phyloP scores from a whole-genome alignment of 352 stramenopile genomes.

The Phytophthora cactorum region DNA sequence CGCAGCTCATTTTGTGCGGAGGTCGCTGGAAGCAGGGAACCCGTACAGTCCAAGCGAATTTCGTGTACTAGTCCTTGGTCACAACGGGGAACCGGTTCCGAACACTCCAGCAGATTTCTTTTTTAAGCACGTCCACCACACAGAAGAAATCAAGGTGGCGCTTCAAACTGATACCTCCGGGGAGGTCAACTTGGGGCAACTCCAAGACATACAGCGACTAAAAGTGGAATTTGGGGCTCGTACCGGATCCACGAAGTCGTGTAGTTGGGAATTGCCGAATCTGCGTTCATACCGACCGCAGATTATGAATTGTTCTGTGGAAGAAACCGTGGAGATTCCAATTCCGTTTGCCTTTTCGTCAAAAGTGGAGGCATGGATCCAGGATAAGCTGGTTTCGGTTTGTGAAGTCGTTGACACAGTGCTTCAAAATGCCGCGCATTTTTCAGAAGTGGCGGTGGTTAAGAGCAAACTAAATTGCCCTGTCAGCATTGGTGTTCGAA shows the following conservation, averaged over 20 bases:
- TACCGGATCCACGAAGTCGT: slow-evolving; percentile 13
- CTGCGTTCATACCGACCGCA: slow-evolving; percentile 36
- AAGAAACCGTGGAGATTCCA: slow-evolving; percentile 42
- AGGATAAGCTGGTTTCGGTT: slow-evolving; percentile 26
- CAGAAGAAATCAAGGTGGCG: slow-evolving; percentile 9
- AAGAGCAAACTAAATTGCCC: slow-evolving; percentile 26
- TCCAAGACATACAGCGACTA: slow-evolving; percentile 31
- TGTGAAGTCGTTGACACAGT: slow-evolving; percentile 40
- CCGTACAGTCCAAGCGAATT: slow-evolving; percentile 37
- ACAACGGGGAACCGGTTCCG: slow-evolving; percentile 56
- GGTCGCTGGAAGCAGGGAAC: slow-evolving; percentile 13
- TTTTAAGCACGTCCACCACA: slow-evolving; percentile 40
- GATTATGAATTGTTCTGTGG: slow-evolving; percentile 39
- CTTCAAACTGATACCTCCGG: slow-evolving; percentile 43
- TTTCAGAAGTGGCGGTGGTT: slow-evolving; percentile 19
- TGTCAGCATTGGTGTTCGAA: slow-evolving; percentile 31
- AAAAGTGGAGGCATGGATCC: slow-evolving; percentile 41
- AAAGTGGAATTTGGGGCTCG: slow-evolving; percentile 16
- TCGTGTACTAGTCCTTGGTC: slow-evolving; percentile 44
- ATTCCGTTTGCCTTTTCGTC: slow-evolving; percentile 39
- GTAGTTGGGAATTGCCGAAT: slow-evolving; percentile 58
- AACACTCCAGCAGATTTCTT: slow-evolving; percentile 29
- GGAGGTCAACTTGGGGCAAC: slow-evolving; percentile 47
- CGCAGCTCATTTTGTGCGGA: slow-evolving; percentile 48
- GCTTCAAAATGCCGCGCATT: slow-evolving; percentile 29